Conservation (phyloP, 805 yeast genomes). For the Saturnispora bothae region DNA sequence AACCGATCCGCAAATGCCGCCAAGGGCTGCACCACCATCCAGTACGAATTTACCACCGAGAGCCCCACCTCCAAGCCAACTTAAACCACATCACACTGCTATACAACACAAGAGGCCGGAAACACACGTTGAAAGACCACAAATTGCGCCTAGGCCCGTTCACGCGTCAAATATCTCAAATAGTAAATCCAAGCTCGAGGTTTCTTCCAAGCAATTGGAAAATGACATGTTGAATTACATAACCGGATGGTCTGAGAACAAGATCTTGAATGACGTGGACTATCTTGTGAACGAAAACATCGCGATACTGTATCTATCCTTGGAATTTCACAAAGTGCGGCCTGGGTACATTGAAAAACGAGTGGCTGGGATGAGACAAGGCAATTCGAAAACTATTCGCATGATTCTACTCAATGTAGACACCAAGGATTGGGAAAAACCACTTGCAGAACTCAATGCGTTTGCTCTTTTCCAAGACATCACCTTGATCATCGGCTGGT, state of each 20-base stretch:
- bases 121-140: neutral
- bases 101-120: neutral
- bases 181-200: conserved; percentile 29
- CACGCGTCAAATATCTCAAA: conserved; percentile 1
- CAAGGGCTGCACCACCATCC: conserved; percentile 6
- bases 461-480: conserved; percentile 40
- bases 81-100: too few relatives aligned
- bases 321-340: conserved; percentile 65
- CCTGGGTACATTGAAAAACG: conserved; percentile 64
- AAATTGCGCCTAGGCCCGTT: neutral
- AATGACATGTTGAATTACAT: conserved; percentile 55
- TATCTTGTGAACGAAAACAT: conserved; percentile 50
- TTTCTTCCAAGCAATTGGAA: conserved; percentile 58
- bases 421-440: conserved; percentile 45
- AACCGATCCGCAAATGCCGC: conserved; percentile 1
- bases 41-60: conserved; percentile 6
- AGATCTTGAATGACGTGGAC: conserved; percentile 42
- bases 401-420: conserved; percentile 56
- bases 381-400: conserved; percentile 23
- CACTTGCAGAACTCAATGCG: conserved; percentile 36
- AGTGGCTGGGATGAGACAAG: conserved; percentile 28
- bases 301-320: conserved; percentile 50
- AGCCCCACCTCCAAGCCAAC: conserved; percentile 1
- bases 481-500: conserved; percentile 42
- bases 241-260: conserved; percentile 42